Evolutionary conservation across 1,139 yeast genomes (phyloP).

Genomic region (Nakaseomyces kungkrabaensis): DNA sequence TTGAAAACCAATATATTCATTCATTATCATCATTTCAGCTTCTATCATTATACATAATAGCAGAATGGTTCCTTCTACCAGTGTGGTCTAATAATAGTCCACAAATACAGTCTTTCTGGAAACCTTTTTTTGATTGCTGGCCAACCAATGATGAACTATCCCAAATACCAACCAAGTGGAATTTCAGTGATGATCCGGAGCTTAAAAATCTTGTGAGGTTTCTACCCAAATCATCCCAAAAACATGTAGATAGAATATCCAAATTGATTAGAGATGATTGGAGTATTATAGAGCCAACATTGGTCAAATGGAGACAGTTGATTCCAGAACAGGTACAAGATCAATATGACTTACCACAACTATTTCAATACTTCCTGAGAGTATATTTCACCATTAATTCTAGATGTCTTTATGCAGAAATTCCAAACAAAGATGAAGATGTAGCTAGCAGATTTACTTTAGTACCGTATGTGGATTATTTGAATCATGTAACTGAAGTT

Average conservation of each 20-base stretch:
- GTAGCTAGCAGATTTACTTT: slow-evolving; percentile 61
- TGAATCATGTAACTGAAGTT: slow-evolving; percentile 58
- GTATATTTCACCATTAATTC: slow-evolving; percentile 86
- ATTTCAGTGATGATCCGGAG: slow-evolving; percentile 6
- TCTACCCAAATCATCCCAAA: slow-evolving; percentile 24
- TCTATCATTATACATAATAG: slow-evolving; percentile 38
- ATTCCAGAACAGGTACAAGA: neutral
- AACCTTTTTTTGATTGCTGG: slow-evolving; percentile 49
- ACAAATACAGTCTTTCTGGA: slow-evolving; percentile 43
- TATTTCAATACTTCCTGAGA: slow-evolving; percentile 41
- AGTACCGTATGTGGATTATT: slow-evolving; percentile 85
- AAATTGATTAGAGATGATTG: slow-evolving; percentile 18
- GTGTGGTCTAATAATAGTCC: slow-evolving; percentile 29
- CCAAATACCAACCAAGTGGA: slow-evolving; percentile 46
- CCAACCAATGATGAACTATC: slow-evolving; percentile 43
- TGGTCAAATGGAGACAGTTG: slow-evolving; percentile 12
- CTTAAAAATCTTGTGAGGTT: slow-evolving; percentile 9
- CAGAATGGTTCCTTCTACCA: slow-evolving; percentile 33
- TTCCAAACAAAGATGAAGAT: slow-evolving; percentile 41
- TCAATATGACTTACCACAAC: slow-evolving; percentile 11
- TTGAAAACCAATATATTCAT: slow-evolving; percentile 16
- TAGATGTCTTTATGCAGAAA: slow-evolving; percentile 73
- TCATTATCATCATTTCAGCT: slow-evolving; percentile 32
- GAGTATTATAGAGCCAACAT: slow-evolving; percentile 13
- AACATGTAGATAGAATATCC: slow-evolving; percentile 15